A percentile compares a stretch with the other conserved stretches of the same genome.
These are phyloP conservation scores for Balakata baccata DNA, from an alignment of 345 rosid species.

Conservation along the genomic window DNA sequence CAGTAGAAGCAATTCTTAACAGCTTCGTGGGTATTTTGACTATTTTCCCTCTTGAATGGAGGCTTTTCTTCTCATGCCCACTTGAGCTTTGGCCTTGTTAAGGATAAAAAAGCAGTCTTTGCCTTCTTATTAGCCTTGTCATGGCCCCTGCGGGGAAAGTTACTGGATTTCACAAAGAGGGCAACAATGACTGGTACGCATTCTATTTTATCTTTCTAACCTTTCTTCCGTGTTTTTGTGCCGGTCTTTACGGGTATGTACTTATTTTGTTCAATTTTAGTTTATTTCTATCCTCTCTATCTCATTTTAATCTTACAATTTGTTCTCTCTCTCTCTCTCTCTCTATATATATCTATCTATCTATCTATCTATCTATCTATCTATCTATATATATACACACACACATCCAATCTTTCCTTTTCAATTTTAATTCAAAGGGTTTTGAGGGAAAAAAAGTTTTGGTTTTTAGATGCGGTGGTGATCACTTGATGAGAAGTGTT, in stretches of 20 bases:
- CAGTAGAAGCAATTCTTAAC: slow-evolving; percentile 1
- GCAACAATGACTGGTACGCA: slow-evolving; percentile 63
- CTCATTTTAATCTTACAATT: not conserved
- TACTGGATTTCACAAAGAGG: slow-evolving; percentile 71
- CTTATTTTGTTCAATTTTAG: slow-evolving; percentile 3
- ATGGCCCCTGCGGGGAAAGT: slow-evolving; percentile 85
- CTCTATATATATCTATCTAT: no score
- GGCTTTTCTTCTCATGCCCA: slow-evolving; percentile 15
- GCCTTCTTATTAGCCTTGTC: slow-evolving; percentile 16
- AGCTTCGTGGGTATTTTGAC: not conserved
- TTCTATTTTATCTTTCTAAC: slow-evolving; percentile 1
- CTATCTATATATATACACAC: no score
- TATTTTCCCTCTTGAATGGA: not conserved
- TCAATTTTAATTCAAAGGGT: not conserved
- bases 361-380: no score
- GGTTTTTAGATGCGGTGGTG: not conserved
- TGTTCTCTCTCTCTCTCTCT: no score
- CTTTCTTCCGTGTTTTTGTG: not conserved
- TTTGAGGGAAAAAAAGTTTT: not conserved
- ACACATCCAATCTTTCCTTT: not conserved
- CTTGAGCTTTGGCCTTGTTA: slow-evolving; percentile 17
- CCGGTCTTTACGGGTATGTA: slow-evolving; percentile 9
- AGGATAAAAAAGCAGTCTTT: slow-evolving; percentile 15
- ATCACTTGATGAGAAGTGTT: slow-evolving; percentile 8
- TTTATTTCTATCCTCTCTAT: not conserved